These are phyloP conservation scores for Trichoderma sp. DNA, from an alignment of 2,329 filamentous ascomycete genomes.

Conservation along the genomic window DNA sequence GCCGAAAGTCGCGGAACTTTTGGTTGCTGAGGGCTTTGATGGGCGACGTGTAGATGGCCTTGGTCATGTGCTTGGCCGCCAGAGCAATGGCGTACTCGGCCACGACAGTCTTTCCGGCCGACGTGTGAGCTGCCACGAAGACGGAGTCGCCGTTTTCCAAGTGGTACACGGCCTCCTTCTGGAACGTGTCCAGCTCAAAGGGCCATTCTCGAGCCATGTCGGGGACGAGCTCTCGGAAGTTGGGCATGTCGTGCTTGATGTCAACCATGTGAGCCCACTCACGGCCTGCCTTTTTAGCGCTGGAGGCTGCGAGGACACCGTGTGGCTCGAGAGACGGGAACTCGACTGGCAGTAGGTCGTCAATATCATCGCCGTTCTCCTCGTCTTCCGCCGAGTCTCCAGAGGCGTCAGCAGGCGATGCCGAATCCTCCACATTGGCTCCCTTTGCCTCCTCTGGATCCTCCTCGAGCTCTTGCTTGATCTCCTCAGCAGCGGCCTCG, in stretches of 20 bases:
- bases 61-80: constrained; percentile 98
- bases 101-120: constrained; percentile 96
- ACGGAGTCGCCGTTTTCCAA: constrained; percentile 95
- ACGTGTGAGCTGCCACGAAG: constrained; percentile 96
- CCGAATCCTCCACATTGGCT: constrained; percentile 37
- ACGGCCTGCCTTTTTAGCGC: constrained; percentile 71
- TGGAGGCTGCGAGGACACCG: constrained; percentile 71
- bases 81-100: constrained; percentile 97
- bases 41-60: constrained; percentile 97
- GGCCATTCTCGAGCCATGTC: constrained; percentile 97
- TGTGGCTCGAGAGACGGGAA: constrained; percentile 89
- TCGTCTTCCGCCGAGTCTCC: constrained; percentile 41
- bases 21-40: constrained; percentile 99
- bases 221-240: constrained; percentile 89
- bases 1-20: constrained; percentile 94
- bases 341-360: constrained; percentile 85
- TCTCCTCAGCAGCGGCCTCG: constrained; percentile 66
- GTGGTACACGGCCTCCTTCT: constrained; percentile 98
- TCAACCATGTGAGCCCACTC: constrained; percentile 99
- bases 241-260: constrained; percentile 88
- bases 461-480: constrained; percentile 63
- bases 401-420: constrained; percentile 30
- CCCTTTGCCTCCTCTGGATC: constrained; percentile 49
- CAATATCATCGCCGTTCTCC: constrained; percentile 68
- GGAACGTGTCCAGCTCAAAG: constrained; percentile 96